Conservation (phyloP, 1,284 basidiomycete genomes). For the Testicularia cyperi region DNA sequence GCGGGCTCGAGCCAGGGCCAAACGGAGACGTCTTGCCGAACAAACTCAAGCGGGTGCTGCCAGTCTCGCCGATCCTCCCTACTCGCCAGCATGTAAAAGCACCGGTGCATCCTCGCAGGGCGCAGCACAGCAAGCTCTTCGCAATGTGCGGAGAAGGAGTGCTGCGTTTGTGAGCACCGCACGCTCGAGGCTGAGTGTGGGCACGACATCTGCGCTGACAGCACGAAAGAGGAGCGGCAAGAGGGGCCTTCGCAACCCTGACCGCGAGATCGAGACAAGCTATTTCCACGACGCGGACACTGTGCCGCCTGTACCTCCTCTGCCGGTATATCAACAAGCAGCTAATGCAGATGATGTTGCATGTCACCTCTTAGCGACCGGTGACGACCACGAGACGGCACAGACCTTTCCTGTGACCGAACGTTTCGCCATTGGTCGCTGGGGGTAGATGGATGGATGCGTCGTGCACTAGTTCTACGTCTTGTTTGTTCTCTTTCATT, state of each 20-base stretch:
- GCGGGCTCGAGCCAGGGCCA: slow-evolving; percentile 13
- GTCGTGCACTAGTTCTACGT: too few relatives aligned
- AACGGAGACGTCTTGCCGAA: slow-evolving; percentile 6
- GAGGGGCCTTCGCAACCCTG: slow-evolving; percentile 9
- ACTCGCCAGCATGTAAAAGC: background rate
- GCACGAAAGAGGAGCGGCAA: slow-evolving; percentile 6
- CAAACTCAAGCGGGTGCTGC: background rate
- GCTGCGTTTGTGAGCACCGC: slow-evolving; percentile 21
- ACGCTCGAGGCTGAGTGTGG: slow-evolving; percentile 14
- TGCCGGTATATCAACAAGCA: slow-evolving; percentile 30
- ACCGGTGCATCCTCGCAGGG: background rate
- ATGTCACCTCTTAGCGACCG: too few relatives aligned
- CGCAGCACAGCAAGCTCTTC: too few relatives aligned
- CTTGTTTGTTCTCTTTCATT: too few relatives aligned
- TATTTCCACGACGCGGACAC: slow-evolving; percentile 13
- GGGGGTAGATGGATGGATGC: too few relatives aligned
- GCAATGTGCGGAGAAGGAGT: slow-evolving; percentile 14
- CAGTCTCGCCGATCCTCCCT: background rate
- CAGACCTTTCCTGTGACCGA: too few relatives aligned
- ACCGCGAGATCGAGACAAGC: slow-evolving; percentile 4
- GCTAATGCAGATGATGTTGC: background rate
- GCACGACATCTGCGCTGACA: slow-evolving; percentile 16
- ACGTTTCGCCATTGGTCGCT: too few relatives aligned
- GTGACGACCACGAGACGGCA: too few relatives aligned
- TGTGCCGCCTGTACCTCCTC: slow-evolving; percentile 18